Base-by-base conservation (phyloP, 148 eudicot species). In the Cornus suecica region DNA sequence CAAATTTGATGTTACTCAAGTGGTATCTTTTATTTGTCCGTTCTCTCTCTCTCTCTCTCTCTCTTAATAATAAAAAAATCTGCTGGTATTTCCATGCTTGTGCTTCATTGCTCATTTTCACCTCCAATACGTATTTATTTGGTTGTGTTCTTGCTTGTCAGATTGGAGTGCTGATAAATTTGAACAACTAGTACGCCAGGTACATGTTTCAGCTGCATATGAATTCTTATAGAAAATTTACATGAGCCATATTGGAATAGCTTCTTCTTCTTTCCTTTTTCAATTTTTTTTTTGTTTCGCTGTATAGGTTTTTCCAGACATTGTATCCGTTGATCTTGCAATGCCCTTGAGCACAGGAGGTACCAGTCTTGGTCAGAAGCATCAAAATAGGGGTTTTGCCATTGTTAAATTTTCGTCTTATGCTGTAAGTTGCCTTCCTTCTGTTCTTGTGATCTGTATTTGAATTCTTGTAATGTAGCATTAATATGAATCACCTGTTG, bases 371-470 rank as follows among this genome's bases (percentile, higher is more conserved):
- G 73, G 83, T 62, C 87, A 86, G 66, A 91, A 85, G 76, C 81
- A 73, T 51, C 84, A 79, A 65, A 91, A 91, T 54, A 91, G 91
- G 27, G 97, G 97, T 18, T 91, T 91, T 77, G 97, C 86, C 72
- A 86, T 91, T 82, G 93, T 89, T 74, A 84, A 77, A 70, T 91
- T 91, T 65, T 74, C 83, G 58, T 86, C 93, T 64, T 91, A 91
- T 85, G 91, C 93, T 74, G 97, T 91, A 71, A 86, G 91, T 85
- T 64, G 27, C 65, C 60, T 24, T 42, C 78, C 45, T 42, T 27
- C 11, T 69, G 20, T 58, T 41, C 18, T 67, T 34, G 42, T 58
- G n/a, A 23, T 68, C 61, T 32, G n/a, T 77, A 31, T 52, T 64
- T 54, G 58, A 64, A 41, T 72, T 48, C 9, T 32, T 67, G 26